Evolutionary conservation across 495 filamentous ascomycete species (phyloP), one percentile per base, ranked within the genome.

Genomic region (Aspergillus cristatus): DNA sequence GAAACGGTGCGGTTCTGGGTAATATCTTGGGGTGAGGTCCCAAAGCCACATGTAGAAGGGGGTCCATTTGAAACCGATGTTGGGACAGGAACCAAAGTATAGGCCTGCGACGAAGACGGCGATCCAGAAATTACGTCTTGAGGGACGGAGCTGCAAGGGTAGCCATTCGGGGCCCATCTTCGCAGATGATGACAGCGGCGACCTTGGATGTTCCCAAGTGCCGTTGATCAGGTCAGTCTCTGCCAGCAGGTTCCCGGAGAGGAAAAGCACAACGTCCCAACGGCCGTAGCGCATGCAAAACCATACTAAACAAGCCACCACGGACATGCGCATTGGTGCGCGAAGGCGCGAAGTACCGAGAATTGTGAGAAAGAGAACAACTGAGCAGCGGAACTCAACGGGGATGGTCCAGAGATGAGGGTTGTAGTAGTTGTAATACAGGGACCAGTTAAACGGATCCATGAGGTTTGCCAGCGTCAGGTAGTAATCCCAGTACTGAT

Each of bases 381-480:
- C 71, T 7, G 76, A 80, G 41, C 70, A 70, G 35, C 75, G 64
- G 43, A 82, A 81, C 50, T 84, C 80, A 17, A 83, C 70, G 0
- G 80, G 79, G n/a, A 84, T 81, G 16, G 80, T 84, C 80, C 80
- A 84, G 0, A 83, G 60, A 42, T 82, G 78, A 4, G 77, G 71
- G 35, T 84, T 79, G 46, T 82, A 80, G 17, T 72, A 65, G 31
- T 67, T 64, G 51, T 77, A 69, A 36, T 68, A 71, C 0, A 63
- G 42, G 14, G 63, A 62, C 70, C 73, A 77, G 16, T 66, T 55
- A 59, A 73, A 78, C 13, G 68, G 67, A 53, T 75, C 69, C 45
- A 63, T 49, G 11, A 80, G 56, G 18, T 60, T 58, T 26, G 62
- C 65, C 5, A 75, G 49, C 1, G 71, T 71, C 13, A 47, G 32